phyloP scores from a whole-genome alignment of 306 rosid species.

The Cucurbita pepo region DNA sequence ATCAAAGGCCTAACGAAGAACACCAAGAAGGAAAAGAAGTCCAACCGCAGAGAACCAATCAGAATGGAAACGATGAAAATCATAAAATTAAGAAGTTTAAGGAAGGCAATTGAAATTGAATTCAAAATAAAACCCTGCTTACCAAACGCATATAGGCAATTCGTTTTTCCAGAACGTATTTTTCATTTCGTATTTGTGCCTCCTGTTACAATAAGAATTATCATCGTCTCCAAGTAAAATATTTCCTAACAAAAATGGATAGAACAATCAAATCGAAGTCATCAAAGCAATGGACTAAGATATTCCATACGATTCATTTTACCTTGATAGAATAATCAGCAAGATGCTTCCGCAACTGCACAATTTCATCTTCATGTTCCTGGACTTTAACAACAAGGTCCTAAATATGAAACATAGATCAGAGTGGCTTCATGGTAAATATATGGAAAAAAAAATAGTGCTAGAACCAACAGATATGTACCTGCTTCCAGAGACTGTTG shows the following conservation, averaged over 20 bases:
- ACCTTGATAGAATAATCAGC: slow-evolving; percentile 86
- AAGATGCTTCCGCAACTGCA: slow-evolving; percentile 62
- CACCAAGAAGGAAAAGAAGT: background rate
- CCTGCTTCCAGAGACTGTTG: slow-evolving; percentile 68
- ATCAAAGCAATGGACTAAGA: slow-evolving; percentile 3
- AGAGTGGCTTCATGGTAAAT: background rate
- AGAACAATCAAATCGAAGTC: background rate
- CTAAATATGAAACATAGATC: slow-evolving; percentile 18
- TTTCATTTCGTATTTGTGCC: slow-evolving; percentile 71
- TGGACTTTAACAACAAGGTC: slow-evolving; percentile 48
- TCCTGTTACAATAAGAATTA: slow-evolving; percentile 16
- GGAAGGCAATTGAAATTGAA: background rate
- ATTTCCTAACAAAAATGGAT: background rate
- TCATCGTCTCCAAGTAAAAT: background rate
- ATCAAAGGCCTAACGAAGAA: slow-evolving; percentile 25
- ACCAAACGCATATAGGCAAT: slow-evolving; percentile 95
- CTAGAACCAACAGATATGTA: slow-evolving; percentile 4
- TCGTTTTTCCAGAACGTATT: slow-evolving; percentile 78
- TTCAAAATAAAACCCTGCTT: slow-evolving; percentile 1
- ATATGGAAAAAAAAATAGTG: background rate
- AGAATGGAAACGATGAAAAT: background rate
- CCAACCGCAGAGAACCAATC: background rate
- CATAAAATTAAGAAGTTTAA: background rate
- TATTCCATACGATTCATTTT: slow-evolving; percentile 1
- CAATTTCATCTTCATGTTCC: slow-evolving; percentile 79